Conservation (phyloP, 2,329 filamentous ascomycete genomes). For the Trichoderma lentiforme region DNA sequence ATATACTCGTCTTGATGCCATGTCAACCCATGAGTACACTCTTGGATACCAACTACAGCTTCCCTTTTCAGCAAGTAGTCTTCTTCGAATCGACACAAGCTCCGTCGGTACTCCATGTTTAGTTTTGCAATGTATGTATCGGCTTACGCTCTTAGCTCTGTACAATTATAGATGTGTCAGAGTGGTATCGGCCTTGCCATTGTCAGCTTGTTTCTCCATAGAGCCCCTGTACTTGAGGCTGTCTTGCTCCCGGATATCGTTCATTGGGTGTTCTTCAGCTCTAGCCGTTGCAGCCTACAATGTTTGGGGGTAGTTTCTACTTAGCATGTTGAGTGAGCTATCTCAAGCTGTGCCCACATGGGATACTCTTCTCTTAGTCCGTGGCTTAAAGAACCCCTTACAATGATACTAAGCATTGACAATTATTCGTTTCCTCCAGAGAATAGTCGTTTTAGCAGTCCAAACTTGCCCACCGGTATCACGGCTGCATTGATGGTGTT, state of each 20-base stretch:
- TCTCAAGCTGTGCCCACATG: background rate
- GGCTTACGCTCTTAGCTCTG: background rate
- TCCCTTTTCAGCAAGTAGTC: background rate
- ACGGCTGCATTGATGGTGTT: background rate
- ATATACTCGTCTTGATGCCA: background rate
- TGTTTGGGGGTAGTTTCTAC: background rate
- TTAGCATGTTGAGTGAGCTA: background rate
- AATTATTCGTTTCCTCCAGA: background rate
- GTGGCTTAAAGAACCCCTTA: background rate
- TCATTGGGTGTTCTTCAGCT: background rate
- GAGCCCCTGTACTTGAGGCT: background rate
- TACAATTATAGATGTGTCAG: background rate
- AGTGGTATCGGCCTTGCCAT: background rate
- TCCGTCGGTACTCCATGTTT: background rate
- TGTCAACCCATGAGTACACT: background rate
- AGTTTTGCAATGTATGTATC: background rate
- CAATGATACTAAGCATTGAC: background rate
- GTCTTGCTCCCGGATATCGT: background rate
- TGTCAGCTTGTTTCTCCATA: background rate
- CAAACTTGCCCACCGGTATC: background rate
- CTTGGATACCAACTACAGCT: background rate
- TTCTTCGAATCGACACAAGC: background rate
- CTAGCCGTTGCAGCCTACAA: background rate
- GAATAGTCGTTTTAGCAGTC: background rate
- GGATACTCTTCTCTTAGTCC: background rate